These are phyloP conservation scores for Phyllosticta capitalensis DNA, from an alignment of 2,329 filamentous ascomycete genomes.

Conservation along the genomic window DNA sequence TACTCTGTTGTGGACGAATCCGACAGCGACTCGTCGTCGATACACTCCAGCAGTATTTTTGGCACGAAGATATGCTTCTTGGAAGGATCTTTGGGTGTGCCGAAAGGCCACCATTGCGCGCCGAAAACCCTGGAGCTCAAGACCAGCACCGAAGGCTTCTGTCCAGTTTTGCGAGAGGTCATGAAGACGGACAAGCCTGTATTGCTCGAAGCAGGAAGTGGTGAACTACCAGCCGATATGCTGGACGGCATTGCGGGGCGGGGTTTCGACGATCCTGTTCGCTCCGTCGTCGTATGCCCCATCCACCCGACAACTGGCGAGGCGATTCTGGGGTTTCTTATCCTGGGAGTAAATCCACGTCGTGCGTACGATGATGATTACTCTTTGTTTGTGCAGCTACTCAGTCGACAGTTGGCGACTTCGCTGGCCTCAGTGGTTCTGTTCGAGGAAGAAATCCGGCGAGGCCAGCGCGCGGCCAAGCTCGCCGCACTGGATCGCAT, in stretches of 20 bases:
- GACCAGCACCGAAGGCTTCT: constrained; percentile 62
- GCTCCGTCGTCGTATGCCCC: constrained; percentile 65
- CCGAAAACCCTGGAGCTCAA: constrained; percentile 57
- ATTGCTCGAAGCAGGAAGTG: constrained; percentile 56
- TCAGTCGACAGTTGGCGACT: constrained; percentile 67
- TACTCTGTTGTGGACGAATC: constrained; percentile 65
- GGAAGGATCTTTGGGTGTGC: constrained; percentile 63
- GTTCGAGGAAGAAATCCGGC: constrained; percentile 72
- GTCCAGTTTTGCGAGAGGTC: constrained; percentile 65
- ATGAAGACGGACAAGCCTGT: constrained; percentile 59
- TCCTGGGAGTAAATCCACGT: constrained; percentile 69
- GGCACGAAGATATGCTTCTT: constrained; percentile 57
- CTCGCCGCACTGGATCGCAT: constrained; percentile 68
- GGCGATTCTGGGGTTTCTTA: constrained; percentile 64
- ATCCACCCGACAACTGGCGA: constrained; percentile 70
- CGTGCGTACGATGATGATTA: constrained; percentile 76
- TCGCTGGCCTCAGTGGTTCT: constrained; percentile 73
- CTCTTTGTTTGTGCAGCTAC: constrained; percentile 62
- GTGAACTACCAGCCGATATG: constrained; percentile 54
- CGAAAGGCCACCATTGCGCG: constrained; percentile 52
- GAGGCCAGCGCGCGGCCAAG: constrained; percentile 63
- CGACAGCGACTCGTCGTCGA: constrained; percentile 62
- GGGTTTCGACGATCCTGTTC: constrained; percentile 62
- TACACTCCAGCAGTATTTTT: constrained; percentile 56
- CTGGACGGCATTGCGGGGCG: constrained; percentile 59